Conservation (phyloP, 1,284 basidiomycete species). For the Boletellus deceptivus region DNA sequence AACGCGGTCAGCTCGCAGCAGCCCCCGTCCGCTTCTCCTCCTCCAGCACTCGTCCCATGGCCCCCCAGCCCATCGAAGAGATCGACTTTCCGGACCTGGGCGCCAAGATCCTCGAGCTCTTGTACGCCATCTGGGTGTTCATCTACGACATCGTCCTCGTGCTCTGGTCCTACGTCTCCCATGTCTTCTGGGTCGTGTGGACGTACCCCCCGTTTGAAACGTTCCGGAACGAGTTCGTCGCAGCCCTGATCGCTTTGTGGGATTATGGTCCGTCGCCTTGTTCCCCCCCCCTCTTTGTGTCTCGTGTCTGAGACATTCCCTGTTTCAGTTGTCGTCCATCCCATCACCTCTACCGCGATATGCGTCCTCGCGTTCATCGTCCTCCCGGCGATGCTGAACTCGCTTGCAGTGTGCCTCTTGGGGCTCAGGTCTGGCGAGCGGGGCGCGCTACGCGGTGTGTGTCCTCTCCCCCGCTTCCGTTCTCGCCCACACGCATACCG, state of each 20-base stretch:
- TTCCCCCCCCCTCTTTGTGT: background rate
- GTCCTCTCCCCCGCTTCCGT: background rate
- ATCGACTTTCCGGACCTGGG: slow-evolving; percentile 20
- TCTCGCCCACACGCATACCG: too few species aligned
- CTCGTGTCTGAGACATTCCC: background rate
- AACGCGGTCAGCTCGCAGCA: too few species aligned
- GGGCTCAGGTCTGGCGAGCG: background rate
- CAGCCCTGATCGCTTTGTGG: slow-evolving; percentile 10
- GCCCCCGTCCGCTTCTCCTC: background rate
- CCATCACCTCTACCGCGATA: slow-evolving; percentile 9
- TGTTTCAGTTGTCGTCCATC: slow-evolving; percentile 16
- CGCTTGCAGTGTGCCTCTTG: background rate
- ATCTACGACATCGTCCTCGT: slow-evolving; percentile 4
- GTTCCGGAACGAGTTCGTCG: slow-evolving; percentile 20
- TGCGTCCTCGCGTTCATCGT: slow-evolving; percentile 13
- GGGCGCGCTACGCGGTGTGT: slow-evolving; percentile 16
- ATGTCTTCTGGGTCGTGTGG: slow-evolving; percentile 17
- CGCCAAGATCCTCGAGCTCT: slow-evolving; percentile 13
- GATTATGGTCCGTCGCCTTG: slow-evolving; percentile 19
- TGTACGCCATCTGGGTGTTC: slow-evolving; percentile 17
- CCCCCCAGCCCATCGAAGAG: slow-evolving; percentile 19
- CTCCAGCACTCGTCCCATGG: slow-evolving; percentile 10
- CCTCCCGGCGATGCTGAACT: slow-evolving; percentile 1
- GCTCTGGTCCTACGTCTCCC: slow-evolving; percentile 14
- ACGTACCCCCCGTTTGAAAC: slow-evolving; percentile 26